Evolutionary conservation across 2,329 filamentous ascomycete species (phyloP), one percentile per base, ranked within the genome.

Genomic region (Colletotrichum tofieldiae): DNA sequence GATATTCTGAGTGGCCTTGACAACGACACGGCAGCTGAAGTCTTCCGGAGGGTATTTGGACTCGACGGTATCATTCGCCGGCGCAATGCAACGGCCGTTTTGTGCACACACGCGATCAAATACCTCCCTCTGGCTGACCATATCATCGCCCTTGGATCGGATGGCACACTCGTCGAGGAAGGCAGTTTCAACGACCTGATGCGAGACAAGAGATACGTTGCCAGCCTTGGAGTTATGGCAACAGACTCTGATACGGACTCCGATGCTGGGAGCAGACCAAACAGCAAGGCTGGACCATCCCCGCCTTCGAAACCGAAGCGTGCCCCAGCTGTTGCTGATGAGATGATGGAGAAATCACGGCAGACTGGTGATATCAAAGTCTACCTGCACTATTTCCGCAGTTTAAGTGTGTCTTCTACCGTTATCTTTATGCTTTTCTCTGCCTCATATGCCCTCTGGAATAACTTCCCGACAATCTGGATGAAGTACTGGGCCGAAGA

Each of bases 131-230:
- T 75, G 45, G 84, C 79, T 66, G 85, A 89, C 55, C 83, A 86
- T 43, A 83, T 89, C 9, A 82, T 89, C 49, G 85, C 83, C 0
- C 81, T 90, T 0, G 82, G 81, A 0, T 45, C 75, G 0, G 80
- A 82, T 12, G 86, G 86, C 0, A 80, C 75, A 0, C 72, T 88
- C 1, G 77, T 83, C 0, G 86, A 89, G 41, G 82, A 88, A 45
- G 74, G 74, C 1, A 80, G 74, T 1, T 85, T 84, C 37, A 64
- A 77, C 2, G 75, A 82, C 20, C 77, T 85, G 16, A 71, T 73
- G 59, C 75, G 74, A 0, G 79, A 80, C 60, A 73, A 77, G 49
- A 78, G 77, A 59, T 82, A 82, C 39, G 77, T 82, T 1, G 75
- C 78, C 16, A 77, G 76, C 32, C 76, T 82, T 0, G 79, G 77